A percentile compares a stretch with the other conserved stretches of the same genome.
Evolutionary conservation across 1,284 basidiomycete genomes (phyloP).

Genomic region (Takashimella tepidaria): DNA sequence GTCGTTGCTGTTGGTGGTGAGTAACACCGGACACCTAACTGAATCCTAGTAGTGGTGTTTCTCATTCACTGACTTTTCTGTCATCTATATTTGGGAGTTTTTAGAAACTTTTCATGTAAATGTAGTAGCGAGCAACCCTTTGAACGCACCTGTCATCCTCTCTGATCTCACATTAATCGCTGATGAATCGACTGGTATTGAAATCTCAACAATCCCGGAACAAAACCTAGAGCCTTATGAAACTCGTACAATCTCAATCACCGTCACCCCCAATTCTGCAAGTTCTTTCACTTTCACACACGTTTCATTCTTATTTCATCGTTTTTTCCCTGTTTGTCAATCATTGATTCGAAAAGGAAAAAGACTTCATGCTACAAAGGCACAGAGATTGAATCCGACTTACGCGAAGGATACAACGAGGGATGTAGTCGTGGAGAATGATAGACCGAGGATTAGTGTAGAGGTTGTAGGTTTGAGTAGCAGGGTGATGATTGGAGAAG

Average conservation of each 20-base stretch:
- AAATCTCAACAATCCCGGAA: slow-evolving; percentile 26
- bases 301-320: slow-evolving; percentile 46
- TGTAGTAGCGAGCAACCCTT: slow-evolving; percentile 48
- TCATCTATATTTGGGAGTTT: slow-evolving; percentile 35
- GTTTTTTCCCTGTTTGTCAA: slow-evolving; percentile 47
- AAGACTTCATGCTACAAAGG: slow-evolving; percentile 47
- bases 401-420: slow-evolving; percentile 49
- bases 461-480: slow-evolving; percentile 26
- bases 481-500: slow-evolving; percentile 40
- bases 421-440: slow-evolving; percentile 36
- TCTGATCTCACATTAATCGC: slow-evolving; percentile 21
- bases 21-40: too few relatives aligned
- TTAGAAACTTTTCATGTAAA: slow-evolving; percentile 47
- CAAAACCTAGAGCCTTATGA: slow-evolving; percentile 46
- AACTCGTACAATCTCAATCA: slow-evolving; percentile 32
- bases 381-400: slow-evolving; percentile 41
- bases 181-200: slow-evolving; percentile 13
- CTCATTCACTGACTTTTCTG: neutral
- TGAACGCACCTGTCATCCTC: slow-evolving; percentile 42
- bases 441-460: slow-evolving; percentile 38
- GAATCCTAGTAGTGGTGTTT: too few relatives aligned
- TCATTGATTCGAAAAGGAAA: slow-evolving; percentile 42
- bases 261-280: slow-evolving; percentile 27
- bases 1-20: slow-evolving; percentile 38
- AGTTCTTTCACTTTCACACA: neutral